Evolutionary conservation across 139 green algal genomes (phyloP).

Genomic region (Haematococcus lacustris): DNA sequence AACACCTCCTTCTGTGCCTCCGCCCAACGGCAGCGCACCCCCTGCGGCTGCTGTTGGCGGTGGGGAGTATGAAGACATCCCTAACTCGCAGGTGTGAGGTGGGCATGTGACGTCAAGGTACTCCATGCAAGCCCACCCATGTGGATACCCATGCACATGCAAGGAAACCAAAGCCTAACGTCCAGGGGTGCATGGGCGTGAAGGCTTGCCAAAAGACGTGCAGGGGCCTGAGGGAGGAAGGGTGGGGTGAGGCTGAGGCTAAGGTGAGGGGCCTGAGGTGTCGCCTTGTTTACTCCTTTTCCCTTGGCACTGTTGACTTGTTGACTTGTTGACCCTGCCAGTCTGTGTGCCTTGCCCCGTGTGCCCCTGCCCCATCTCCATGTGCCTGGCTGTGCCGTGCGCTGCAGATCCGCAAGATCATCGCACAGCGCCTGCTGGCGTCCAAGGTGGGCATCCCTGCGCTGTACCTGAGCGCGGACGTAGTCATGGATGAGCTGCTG

Average conservation of each 20-base stretch:
- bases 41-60: neutral
- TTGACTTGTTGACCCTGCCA: neutral
- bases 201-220: neutral
- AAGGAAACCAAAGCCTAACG: neutral
- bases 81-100: slow-evolving; percentile 50
- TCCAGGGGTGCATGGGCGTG: too few species aligned
- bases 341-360: neutral
- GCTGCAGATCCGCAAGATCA: slow-evolving; percentile 75
- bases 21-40: slow-evolving; percentile 9
- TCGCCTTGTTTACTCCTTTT: neutral
- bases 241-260: neutral
- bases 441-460: slow-evolving; percentile 78
- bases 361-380: neutral
- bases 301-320: neutral
- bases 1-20: neutral
- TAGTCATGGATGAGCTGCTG: slow-evolving; percentile 51
- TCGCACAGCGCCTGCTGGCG: slow-evolving; percentile 77
- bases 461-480: slow-evolving; percentile 52
- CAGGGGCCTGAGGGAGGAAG: neutral
- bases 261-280: neutral
- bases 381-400: neutral
- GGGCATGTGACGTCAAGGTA: too few species aligned
- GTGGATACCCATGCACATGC: neutral
- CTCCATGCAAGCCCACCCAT: neutral
- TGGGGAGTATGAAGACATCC: slow-evolving; percentile 57